Conservation (phyloP, 73 alveolate genomes). For the Uronychia binucleata region DNA sequence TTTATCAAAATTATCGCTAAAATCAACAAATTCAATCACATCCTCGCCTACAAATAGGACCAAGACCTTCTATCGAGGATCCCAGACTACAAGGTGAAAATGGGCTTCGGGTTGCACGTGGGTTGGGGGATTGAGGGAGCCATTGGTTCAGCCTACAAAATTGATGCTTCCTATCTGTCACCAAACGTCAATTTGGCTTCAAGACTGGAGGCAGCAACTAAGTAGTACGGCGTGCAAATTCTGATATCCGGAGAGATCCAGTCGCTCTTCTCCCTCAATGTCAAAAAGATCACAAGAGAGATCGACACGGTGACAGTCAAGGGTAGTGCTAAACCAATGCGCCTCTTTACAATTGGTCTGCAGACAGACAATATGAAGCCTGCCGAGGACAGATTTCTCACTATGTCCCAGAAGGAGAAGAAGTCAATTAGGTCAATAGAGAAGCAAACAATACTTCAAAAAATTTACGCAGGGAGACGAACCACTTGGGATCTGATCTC, state of each 20-base stretch:
- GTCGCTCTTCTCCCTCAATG: conserved; percentile 57
- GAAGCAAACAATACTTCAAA: conserved; percentile 3
- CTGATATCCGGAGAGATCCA: conserved; percentile 60
- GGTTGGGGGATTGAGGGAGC: conserved; percentile 98
- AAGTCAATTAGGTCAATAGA: conserved; percentile 14
- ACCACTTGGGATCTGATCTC: conserved; percentile 29
- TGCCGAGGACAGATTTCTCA: no score
- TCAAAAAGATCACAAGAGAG: conserved; percentile 58
- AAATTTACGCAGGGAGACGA: conserved; percentile 1
- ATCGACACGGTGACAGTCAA: conserved; percentile 92
- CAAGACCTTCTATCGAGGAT: conserved; percentile 54
- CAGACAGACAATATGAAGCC: no score
- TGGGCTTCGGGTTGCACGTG: conserved; percentile 94
- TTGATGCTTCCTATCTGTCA: conserved; percentile 94
- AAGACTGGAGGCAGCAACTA: conserved; percentile 75
- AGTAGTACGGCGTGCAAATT: conserved; percentile 63
- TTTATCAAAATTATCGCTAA: conserved; percentile 85
- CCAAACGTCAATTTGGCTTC: conserved; percentile 90
- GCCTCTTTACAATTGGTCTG: conserved; percentile 82
- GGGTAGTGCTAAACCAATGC: conserved; percentile 89
- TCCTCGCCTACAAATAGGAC: conserved; percentile 84
- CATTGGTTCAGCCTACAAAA: conserved; percentile 92
- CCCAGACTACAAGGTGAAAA: conserved; percentile 72
- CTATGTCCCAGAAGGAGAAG: no score
- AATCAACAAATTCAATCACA: conserved; percentile 83